Base-by-base conservation (phyloP, 768 basidiomycete species). In the Coprinellus micaceus region DNA sequence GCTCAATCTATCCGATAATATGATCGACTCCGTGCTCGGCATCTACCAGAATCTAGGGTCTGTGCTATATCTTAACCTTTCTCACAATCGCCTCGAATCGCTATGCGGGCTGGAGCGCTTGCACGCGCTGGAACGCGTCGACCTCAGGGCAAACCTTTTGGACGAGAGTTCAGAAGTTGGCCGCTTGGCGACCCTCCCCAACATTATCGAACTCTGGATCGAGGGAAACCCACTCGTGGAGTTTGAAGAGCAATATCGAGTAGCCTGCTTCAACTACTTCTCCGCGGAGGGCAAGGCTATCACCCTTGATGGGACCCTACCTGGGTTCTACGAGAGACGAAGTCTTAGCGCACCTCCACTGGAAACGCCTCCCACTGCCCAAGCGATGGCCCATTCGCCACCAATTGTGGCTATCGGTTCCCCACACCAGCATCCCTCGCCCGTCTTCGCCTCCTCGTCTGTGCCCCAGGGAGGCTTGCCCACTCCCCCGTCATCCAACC, bases 1-100 rank as follows among this genome's bases (percentile, higher is more conserved):
- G n/a, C 86, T 99, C 63, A 95, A 97, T 71, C 82, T 99, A n/a
- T 80, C 91, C 15, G 89, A 95, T 70, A 99, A 99, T 74, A 92
- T 99, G 84, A 94, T 99, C 62, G 94, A 96, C 68, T 94, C 95
- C 17, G 88, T 98, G 17, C 82, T 94, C 3, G 89, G 91, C 26
- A 91, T 97, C 56, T 90, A 94, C 65, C 81, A 82, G 36, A 82
- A 85, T 52, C 80, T 98, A 36, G 91, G 91, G 1, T 84, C 87
- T 59, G 78, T 97, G 24, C 76, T 86, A 17, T 76, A 80, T 5
- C 76, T 98, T 63, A 94, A 96, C 69, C 78, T 98, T 17, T 81
- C 90, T 1, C 76, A 80, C 53, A 98, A 98, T 66, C 84, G 96
- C 4, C 83, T 98, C 50, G 93, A 96, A 65, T 94, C 92, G n/a